A percentile compares a stretch with the other conserved stretches of the same genome.
phyloP scores from a whole-genome alignment of 305 asterid species.

The Solanum hybrid region DNA sequence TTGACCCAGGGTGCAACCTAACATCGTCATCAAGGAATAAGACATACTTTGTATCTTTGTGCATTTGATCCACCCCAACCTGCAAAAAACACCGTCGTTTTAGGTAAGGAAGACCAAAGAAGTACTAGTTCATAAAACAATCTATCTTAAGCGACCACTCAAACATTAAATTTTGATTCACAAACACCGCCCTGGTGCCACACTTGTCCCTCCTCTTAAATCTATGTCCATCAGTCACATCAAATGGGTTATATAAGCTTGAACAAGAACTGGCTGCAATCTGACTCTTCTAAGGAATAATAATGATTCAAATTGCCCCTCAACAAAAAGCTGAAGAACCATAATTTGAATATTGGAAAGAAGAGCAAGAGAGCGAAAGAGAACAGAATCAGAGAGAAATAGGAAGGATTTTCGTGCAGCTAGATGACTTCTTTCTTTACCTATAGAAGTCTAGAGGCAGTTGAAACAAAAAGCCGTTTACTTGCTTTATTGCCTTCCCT shows the following conservation, averaged over 20 bases:
- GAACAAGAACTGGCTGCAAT: neutral
- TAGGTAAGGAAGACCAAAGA: neutral
- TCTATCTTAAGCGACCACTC: neutral
- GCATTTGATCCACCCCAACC: constrained; percentile 95
- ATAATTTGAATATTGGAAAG: neutral
- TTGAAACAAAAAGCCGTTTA: neutral
- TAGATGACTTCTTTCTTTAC: constrained; percentile 1
- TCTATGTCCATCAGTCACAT: neutral
- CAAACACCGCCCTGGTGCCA: neutral
- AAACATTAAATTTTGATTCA: neutral
- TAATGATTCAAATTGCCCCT: neutral
- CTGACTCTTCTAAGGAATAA: neutral
- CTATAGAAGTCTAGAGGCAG: neutral
- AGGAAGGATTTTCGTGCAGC: neutral
- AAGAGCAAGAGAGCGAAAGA: neutral
- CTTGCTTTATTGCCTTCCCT: neutral
- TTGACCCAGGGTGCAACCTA: constrained; percentile 95
- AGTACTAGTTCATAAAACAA: neutral
- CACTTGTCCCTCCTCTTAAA: neutral
- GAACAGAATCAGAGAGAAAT: neutral
- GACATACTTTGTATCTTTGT: constrained; percentile 81
- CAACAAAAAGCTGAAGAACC: neutral
- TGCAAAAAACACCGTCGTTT: constrained; percentile 21
- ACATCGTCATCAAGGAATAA: constrained; percentile 94
- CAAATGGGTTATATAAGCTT: neutral